Base-by-base conservation (phyloP, 441 rosid genomes). In the Omphalea diandra region DNA sequence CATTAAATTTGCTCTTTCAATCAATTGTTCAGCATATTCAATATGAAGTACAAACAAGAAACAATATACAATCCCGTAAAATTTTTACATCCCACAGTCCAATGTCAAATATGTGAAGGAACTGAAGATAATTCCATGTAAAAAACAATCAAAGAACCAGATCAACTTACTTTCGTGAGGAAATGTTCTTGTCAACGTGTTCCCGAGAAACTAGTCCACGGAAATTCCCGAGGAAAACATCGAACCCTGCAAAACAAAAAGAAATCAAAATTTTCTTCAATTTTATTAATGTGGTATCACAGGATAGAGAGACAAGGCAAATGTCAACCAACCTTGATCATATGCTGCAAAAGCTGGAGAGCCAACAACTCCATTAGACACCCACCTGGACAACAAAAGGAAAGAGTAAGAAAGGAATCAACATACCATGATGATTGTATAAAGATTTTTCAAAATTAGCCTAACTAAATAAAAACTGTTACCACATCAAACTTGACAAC, bases 311-410 rank as follows among this genome's bases (percentile, higher is more conserved):
- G 43, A 70, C n/a, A 40, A 44, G 8, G 33, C 22, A 63, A n/a
- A 49, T 35, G 40, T 63, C 55, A n/a, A 76, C 76, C 62, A 68
- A 92, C 99, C 99, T 84, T 94, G 97, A 83, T 94, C 97, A 81
- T 85, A 94, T 22, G 97, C 99, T 65, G 99, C 99, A 77, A 92
- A 94, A 73, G 99, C 99, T 22, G 99, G 98, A 78, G 97, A 92
- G 57, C 99, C 99, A 75, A n/a, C n/a, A n/a, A n/a, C n/a, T n/a
- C n/a, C n/a, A n/a, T n/a, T n/a, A 66, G 97, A 87, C 61, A 94
- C 98, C 99, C 98, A 94, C 62, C 97, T 94, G 90, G 47, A 68
- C 40, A 46, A 38, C 7, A 49, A 22, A 44, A 61, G 5, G 44
- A 7, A 22, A 32, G n/a, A n/a, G n/a, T n/a, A n/a, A n/a, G n/a